These are phyloP conservation scores for Phialocephala subalpina DNA, from an alignment of 2,329 filamentous ascomycete species.

Conservation along the genomic window DNA sequence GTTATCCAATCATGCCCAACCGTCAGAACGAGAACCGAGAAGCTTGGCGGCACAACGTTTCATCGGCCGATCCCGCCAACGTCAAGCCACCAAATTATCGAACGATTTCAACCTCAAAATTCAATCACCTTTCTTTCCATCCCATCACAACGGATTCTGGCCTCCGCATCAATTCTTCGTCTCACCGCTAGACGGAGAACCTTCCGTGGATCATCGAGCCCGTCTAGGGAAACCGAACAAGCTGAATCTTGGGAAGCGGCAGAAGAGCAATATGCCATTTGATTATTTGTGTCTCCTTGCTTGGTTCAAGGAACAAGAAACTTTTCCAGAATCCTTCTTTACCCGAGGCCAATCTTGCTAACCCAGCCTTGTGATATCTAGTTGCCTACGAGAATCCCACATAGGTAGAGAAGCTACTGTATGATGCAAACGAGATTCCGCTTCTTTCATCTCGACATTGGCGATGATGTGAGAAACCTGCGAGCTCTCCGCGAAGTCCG, in stretches of 20 bases:
- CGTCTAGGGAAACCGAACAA: background rate
- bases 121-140: background rate
- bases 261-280: constrained; percentile 2
- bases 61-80: background rate
- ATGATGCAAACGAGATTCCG: background rate
- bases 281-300: background rate
- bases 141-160: background rate
- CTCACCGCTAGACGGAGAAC: background rate
- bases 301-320: background rate
- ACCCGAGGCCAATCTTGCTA: constrained; percentile 4
- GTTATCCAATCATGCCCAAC: background rate
- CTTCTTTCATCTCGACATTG: background rate
- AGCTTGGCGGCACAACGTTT: background rate
- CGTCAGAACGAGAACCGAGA: background rate
- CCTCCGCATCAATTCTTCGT: background rate
- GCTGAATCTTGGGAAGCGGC: background rate
- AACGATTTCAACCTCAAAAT: background rate
- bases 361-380: background rate
- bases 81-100: constrained; percentile 3
- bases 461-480: background rate
- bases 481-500: background rate
- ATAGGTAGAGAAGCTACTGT: too few relatives aligned
- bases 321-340: constrained; percentile 1
- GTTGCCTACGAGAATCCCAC: background rate
- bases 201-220: background rate